Evolutionary conservation across 2,329 filamentous ascomycete genomes (phyloP).

Genomic region (Claviceps monticola): DNA sequence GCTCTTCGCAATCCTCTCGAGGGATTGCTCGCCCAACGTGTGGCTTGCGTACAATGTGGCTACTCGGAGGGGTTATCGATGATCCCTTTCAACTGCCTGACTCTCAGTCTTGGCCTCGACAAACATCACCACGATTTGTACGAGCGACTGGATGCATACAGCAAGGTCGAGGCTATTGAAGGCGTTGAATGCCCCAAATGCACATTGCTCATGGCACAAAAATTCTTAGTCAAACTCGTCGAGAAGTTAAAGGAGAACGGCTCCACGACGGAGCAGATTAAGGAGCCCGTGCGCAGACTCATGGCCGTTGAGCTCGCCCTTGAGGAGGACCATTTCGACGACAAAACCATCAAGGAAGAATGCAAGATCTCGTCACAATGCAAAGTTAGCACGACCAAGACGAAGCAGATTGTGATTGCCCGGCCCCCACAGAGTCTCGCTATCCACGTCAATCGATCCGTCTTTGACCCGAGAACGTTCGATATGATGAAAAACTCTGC

Average conservation of each 20-base stretch:
- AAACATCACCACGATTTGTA: constrained; percentile 53
- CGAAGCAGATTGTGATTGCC: constrained; percentile 76
- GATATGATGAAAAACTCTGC: constrained; percentile 73
- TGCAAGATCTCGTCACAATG: constrained; percentile 55
- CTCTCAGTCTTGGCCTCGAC: constrained; percentile 60
- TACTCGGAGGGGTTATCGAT: constrained; percentile 79
- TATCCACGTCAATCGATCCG: constrained; percentile 81
- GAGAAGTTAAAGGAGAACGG: constrained; percentile 22
- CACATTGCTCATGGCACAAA: constrained; percentile 51
- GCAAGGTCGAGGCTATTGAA: constrained; percentile 69
- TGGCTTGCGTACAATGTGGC: constrained; percentile 75
- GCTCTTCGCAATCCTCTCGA: constrained; percentile 63
- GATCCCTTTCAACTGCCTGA: constrained; percentile 88
- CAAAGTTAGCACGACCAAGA: constrained; percentile 68
- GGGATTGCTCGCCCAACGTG: constrained; percentile 74
- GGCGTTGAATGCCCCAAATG: constrained; percentile 88
- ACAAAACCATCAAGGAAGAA: constrained; percentile 46
- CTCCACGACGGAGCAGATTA: constrained; percentile 33
- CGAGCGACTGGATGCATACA: constrained; percentile 74
- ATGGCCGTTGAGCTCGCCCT: constrained; percentile 55
- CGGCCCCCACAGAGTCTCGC: constrained; percentile 68
- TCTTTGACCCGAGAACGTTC: constrained; percentile 76
- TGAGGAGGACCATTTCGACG: constrained; percentile 67
- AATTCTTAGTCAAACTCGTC: constrained; percentile 33
- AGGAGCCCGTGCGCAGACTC: constrained; percentile 42